Evolutionary conservation across 108 stramenopile species (phyloP), one percentile per base, ranked within the genome.

Genomic region (Fragilariopsis cylindrus): DNA sequence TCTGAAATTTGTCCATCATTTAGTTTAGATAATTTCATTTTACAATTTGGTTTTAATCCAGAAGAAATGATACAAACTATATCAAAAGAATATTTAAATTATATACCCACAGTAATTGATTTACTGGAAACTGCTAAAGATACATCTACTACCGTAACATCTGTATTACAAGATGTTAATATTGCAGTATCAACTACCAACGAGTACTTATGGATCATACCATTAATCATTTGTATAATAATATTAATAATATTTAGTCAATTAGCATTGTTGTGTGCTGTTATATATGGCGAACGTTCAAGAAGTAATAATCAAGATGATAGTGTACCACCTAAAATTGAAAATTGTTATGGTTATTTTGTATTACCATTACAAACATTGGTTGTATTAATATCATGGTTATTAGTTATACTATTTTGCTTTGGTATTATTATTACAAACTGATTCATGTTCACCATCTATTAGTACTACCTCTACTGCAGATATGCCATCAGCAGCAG

Each of bases 131-230:
- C 55, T 7, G 60, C 58, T 1, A 67, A 72, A 30, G 41, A 42
- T 15, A 73, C 66, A 4, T 18, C 60, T 45, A 39, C 46, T 18
- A 58, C 21, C 7, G 43, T 79, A 7, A 54, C 65, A 11, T 19
- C 42, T 41, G 21, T 68, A 3, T 65, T 71, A 57, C 12, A 48
- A 16, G 55, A 68, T 30, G 19, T 72, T 19, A 42, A 66, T 18
- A 7, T 13, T 2, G 16, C 50, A 3, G 18, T 79, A n/a, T 48
- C 49, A 0, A n/a, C 30, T 7, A 42, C 78, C 7, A 47, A 67
- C 4, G 53, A 67, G 9, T 68, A 67, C 49, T 44, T 71, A 30
- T 79, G 78, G 78, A 49, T 69, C 12, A 43, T 73, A 12, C 78
- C 78, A 48, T 47, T 55, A 7, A 43, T 79, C 13, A 50, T 79